phyloP scores from a whole-genome alignment of 192 early-diverging fungal species.

The Coemansia sp. region DNA sequence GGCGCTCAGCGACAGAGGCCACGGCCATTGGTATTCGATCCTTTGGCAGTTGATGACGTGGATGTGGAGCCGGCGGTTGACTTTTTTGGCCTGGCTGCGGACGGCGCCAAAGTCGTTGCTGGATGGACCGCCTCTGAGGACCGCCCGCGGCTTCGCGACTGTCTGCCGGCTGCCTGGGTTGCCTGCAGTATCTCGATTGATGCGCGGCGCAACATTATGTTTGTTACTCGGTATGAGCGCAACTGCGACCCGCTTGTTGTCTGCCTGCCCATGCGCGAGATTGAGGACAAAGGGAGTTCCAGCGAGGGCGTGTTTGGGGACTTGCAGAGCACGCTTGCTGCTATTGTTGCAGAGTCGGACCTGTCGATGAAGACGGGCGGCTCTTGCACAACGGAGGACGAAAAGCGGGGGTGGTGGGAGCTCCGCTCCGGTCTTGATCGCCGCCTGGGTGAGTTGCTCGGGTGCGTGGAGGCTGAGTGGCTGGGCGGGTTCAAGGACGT shows the following conservation, averaged over 20 bases:
- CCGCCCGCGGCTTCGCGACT: constrained; percentile 39
- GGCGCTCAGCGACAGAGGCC: neutral
- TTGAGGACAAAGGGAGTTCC: constrained; percentile 5
- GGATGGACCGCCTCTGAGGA: constrained; percentile 8
- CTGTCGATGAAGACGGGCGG: constrained; percentile 60
- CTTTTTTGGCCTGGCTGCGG: constrained; percentile 3
- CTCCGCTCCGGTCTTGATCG: constrained; percentile 68
- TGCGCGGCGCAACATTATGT: constrained; percentile 59
- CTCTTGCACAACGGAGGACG: constrained; percentile 53
- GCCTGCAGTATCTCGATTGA: constrained; percentile 82
- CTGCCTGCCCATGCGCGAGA: constrained; percentile 70
- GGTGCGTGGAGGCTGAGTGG: constrained; percentile 74
- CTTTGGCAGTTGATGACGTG: neutral
- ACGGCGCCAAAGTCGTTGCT: constrained; percentile 23
- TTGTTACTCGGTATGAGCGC: constrained; percentile 62
- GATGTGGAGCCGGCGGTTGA: neutral
- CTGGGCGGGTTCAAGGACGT: constrained; percentile 73
- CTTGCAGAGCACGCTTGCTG: constrained; percentile 48
- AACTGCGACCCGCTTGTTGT: constrained; percentile 59
- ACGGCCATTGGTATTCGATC: neutral
- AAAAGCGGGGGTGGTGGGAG: constrained; percentile 84
- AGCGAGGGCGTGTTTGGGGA: constrained; percentile 52
- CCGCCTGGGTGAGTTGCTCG: constrained; percentile 62
- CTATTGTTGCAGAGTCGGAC: constrained; percentile 69
- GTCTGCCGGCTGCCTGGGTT: constrained; percentile 67